Conservation (phyloP, 1,284 basidiomycete genomes). For the Ceratobasidium theobromae region DNA sequence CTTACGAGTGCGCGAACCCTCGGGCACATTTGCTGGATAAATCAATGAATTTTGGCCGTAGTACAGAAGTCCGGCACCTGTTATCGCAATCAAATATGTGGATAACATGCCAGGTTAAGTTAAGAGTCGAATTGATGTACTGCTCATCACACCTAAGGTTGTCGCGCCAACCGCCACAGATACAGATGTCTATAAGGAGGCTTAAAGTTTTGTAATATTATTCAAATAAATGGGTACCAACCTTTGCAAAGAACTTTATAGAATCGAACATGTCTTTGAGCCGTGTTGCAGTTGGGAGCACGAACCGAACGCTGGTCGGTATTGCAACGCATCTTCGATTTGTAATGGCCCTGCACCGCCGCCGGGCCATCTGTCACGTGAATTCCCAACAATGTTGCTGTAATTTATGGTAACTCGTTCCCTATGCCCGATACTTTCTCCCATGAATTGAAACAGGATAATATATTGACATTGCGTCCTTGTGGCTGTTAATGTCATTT, state of each 20-base stretch:
- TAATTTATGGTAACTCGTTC: background rate
- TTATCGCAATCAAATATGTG: background rate
- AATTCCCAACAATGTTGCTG: too few relatives aligned
- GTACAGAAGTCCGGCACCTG: constrained; percentile 73
- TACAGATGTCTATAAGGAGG: background rate
- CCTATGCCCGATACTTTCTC: too few relatives aligned
- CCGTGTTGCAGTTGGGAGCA: background rate
- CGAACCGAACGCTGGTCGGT: background rate
- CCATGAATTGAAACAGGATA: too few relatives aligned
- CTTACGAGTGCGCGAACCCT: constrained; percentile 75
- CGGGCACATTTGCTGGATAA: constrained; percentile 85
- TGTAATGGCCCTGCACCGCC: background rate
- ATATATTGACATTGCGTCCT: too few relatives aligned
- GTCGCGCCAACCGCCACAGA: constrained; percentile 23
- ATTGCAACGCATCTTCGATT: background rate
- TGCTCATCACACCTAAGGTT: constrained; percentile 5
- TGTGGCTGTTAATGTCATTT: too few relatives aligned
- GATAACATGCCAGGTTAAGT: background rate
- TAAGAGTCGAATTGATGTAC: background rate
- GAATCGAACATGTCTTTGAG: constrained; percentile 11
- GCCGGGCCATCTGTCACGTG: too few relatives aligned
- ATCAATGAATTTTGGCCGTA: constrained; percentile 87
- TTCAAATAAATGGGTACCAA: background rate
- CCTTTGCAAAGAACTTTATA: constrained; percentile 24
- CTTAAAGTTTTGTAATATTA: background rate